These are phyloP conservation scores for Lentinula lateritia DNA, from an alignment of 768 basidiomycete genomes.

Conservation along the genomic window DNA sequence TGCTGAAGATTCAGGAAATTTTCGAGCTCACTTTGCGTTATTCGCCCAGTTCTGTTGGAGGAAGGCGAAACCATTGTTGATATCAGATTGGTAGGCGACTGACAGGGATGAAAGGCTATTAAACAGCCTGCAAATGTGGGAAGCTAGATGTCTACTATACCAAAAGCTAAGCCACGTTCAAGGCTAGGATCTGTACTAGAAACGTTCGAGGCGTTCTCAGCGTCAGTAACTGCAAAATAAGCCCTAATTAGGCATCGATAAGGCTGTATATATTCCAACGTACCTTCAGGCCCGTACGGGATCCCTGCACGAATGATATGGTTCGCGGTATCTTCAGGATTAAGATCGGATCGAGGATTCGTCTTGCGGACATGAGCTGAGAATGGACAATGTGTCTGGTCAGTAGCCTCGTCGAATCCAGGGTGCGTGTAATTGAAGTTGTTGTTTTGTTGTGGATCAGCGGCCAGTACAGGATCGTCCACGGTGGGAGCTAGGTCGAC, in stretches of 20 bases:
- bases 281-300: constrained; percentile 12
- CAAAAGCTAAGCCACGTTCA: constrained; percentile 9
- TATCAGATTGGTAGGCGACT: constrained; percentile 14
- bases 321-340: constrained; percentile 6
- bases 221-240: constrained; percentile 2
- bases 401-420: constrained; percentile 12
- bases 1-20: too few species aligned
- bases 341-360: constrained; percentile 19
- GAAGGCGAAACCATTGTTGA: constrained; percentile 12
- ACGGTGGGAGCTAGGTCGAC: constrained; percentile 20
- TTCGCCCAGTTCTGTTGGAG: constrained; percentile 13
- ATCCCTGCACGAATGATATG: constrained; percentile 9
- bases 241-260: background rate
- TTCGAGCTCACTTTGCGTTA: constrained; percentile 7
- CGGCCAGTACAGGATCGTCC: constrained; percentile 19
- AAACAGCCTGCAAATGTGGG: background rate
- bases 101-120: background rate
- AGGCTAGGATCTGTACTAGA: background rate
- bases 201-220: background rate
- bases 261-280: background rate
- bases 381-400: constrained; percentile 24
- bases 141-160: background rate
- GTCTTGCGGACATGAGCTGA: constrained; percentile 25
- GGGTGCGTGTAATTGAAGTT: constrained; percentile 25
- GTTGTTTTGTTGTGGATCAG: constrained; percentile 20